Evolutionary conservation across 331 rosid species (phyloP).

Genomic region (Quercus tomentella): DNA sequence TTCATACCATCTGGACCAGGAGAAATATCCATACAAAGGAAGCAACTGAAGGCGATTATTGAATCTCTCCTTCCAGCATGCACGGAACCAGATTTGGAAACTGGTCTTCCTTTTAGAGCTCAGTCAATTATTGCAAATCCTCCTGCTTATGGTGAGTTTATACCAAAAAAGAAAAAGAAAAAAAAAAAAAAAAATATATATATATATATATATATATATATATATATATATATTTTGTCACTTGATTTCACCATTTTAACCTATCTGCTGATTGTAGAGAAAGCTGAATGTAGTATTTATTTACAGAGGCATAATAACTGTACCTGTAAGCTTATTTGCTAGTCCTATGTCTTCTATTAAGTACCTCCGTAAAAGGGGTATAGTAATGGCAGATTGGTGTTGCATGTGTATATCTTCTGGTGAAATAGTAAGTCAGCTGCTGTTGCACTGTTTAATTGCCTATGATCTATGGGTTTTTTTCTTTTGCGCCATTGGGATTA

Average conservation of each 20-base stretch:
- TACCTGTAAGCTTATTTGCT: background rate
- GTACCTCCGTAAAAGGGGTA: background rate
- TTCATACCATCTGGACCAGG: slow-evolving; percentile 82
- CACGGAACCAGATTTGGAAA: slow-evolving; percentile 84
- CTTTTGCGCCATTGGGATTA: too few relatives aligned
- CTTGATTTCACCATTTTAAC: slow-evolving; percentile 21
- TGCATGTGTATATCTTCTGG: too few relatives aligned
- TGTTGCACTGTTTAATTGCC: too few relatives aligned
- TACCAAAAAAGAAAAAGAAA: background rate
- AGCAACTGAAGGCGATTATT: slow-evolving; percentile 75
- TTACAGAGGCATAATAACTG: background rate
- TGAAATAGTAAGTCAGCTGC: too few relatives aligned
- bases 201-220: too few relatives aligned
- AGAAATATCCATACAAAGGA: slow-evolving; percentile 77
- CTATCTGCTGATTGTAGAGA: background rate
- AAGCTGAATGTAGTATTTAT: background rate
- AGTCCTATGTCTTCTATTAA: background rate
- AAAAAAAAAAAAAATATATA: too few relatives aligned
- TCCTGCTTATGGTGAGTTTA: slow-evolving; percentile 86
- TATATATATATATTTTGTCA: background rate
- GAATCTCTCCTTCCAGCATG: slow-evolving; percentile 98
- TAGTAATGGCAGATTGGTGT: too few relatives aligned
- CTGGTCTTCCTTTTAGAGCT: slow-evolving; percentile 70
- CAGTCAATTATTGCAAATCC: slow-evolving; percentile 98
- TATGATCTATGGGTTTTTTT: too few relatives aligned